A percentile compares a stretch with the other conserved stretches of the same genome.
Conservation (phyloP, 2,329 filamentous ascomycete genomes). For the Colletotrichum sublineola region DNA sequence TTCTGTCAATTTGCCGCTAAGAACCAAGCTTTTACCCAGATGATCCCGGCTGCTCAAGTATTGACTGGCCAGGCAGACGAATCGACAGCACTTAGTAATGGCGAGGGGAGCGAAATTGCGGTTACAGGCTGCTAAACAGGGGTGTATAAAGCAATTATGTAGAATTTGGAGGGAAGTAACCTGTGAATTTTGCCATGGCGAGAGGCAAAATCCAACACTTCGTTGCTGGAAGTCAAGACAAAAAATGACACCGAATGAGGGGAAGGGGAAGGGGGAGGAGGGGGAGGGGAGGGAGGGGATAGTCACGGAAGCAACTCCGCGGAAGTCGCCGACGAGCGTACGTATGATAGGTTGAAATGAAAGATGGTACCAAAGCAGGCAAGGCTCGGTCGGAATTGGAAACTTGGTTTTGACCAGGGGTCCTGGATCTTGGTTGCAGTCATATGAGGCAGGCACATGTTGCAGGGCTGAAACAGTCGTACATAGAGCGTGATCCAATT, state of each 20-base stretch:
- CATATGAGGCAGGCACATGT: too few species aligned
- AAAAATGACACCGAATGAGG: too few species aligned
- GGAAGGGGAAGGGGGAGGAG: too few species aligned
- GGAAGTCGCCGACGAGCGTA: neutral
- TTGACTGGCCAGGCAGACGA: neutral
- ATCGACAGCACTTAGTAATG: neutral
- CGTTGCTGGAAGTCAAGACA: neutral
- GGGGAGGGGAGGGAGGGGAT: too few species aligned
- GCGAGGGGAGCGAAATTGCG: neutral
- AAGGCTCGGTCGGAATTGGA: neutral
- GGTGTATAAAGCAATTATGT: neutral
- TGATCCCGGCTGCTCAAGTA: neutral
- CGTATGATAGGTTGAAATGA: neutral
- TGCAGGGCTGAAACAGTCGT: too few species aligned
- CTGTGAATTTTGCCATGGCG: neutral
- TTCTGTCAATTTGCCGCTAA: neutral
- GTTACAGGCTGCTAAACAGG: neutral
- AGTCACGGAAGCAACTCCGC: too few species aligned
- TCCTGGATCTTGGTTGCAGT: too few species aligned
- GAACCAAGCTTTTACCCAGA: neutral
- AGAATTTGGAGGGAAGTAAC: too few species aligned
- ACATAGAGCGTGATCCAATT: too few species aligned
- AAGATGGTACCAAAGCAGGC: neutral
- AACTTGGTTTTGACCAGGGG: too few species aligned
- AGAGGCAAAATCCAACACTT: neutral